These are phyloP conservation scores for Penstemon davidsonii DNA, from an alignment of 257 asterid species.

Conservation along the genomic window DNA sequence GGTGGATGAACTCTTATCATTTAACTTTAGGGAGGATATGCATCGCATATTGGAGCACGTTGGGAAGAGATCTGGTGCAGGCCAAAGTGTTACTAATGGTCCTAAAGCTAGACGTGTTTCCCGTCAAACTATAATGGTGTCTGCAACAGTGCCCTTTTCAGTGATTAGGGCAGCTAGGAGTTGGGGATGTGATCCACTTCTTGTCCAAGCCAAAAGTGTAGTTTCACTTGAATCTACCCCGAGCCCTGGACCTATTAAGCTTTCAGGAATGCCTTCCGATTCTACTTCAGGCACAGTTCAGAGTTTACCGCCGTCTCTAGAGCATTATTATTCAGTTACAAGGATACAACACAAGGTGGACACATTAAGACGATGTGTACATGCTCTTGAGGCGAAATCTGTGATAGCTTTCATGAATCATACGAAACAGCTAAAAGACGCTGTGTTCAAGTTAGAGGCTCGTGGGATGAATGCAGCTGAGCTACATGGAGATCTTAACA, in stretches of 20 bases:
- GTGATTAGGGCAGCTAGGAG: conserved; percentile 88
- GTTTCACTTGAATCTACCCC: conserved; percentile 59
- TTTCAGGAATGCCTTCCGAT: conserved; percentile 41
- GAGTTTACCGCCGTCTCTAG: conserved; percentile 83
- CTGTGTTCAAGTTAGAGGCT: conserved; percentile 87
- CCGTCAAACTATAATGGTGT: conserved; percentile 89
- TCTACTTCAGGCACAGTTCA: conserved; percentile 42
- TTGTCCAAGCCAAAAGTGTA: conserved; percentile 74
- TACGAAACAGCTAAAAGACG: conserved; percentile 78
- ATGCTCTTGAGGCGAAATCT: conserved; percentile 78
- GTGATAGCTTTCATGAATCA: conserved; percentile 94
- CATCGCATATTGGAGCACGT: conserved; percentile 90
- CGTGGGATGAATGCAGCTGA: conserved; percentile 90
- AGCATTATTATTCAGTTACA: conserved; percentile 70
- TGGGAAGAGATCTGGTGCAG: conserved; percentile 69
- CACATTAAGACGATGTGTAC: conserved; percentile 74
- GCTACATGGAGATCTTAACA: conserved; percentile 85
- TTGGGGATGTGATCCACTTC: conserved; percentile 90
- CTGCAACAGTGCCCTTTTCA: conserved; percentile 95
- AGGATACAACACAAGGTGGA: conserved; percentile 94
- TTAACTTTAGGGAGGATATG: conserved; percentile 88
- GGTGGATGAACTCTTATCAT: conserved; percentile 90
- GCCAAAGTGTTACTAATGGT: conserved; percentile 30
- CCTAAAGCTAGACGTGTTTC: conserved; percentile 38
- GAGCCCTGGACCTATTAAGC: conserved; percentile 39